Conservation (phyloP, 2,329 filamentous ascomycete genomes). For the Fusarium succisae region DNA sequence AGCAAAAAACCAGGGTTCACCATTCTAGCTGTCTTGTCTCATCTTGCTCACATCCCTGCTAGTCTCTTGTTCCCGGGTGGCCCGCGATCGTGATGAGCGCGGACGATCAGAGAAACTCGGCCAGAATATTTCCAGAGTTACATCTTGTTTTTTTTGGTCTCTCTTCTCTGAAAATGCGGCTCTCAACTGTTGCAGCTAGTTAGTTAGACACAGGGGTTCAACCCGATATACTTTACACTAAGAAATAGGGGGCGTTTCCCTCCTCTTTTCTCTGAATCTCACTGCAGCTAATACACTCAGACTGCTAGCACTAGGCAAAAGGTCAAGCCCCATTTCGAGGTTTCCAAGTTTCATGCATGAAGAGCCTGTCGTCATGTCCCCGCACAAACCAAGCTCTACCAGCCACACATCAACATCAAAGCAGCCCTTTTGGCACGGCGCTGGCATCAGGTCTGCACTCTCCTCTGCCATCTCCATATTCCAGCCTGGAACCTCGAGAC, state of each 20-base stretch:
- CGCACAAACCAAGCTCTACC: constrained; percentile 27
- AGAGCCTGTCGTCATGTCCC: constrained; percentile 40
- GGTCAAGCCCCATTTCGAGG: background rate
- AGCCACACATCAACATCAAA: constrained; percentile 32
- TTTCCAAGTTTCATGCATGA: constrained; percentile 14
- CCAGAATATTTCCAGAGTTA: background rate
- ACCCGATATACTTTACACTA: background rate
- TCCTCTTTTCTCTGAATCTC: background rate
- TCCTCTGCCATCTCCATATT: constrained; percentile 21
- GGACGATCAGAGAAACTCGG: constrained; percentile 20
- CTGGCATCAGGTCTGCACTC: constrained; percentile 20
- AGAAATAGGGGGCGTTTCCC: constrained; percentile 1
- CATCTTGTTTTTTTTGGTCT: background rate
- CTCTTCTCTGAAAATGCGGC: background rate
- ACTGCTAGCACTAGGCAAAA: background rate
- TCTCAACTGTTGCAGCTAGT: background rate
- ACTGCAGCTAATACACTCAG: background rate
- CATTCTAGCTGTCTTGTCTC: constrained; percentile 19
- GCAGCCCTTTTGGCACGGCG: constrained; percentile 18
- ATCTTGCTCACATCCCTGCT: constrained; percentile 30
- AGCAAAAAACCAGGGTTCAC: constrained; percentile 3
- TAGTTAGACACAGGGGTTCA: background rate
- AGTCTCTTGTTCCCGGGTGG: constrained; percentile 14
- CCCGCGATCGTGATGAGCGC: constrained; percentile 31
- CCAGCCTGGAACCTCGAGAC: constrained; percentile 3